Percentiles rank a stretch among this genome's conserved stretches.
Conservation (phyloP, 164 flowering plant genomes). For the Piper betle region DNA sequence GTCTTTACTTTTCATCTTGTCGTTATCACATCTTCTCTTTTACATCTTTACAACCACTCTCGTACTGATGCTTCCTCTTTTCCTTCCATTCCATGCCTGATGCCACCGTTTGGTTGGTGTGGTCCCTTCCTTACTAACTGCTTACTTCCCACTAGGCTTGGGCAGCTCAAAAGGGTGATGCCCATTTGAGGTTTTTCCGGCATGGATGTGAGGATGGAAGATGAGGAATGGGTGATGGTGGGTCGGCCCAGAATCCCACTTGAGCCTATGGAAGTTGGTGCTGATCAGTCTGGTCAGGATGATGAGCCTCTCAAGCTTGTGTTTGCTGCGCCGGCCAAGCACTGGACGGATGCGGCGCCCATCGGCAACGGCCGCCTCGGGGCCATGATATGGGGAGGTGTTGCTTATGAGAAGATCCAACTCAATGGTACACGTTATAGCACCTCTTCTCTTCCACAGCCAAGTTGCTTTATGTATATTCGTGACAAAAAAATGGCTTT, state of each 20-base stretch:
- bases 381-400: constrained; percentile 93
- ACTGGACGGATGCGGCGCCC: constrained; percentile 91
- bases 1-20: too few relatives aligned
- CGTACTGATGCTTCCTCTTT: too few relatives aligned
- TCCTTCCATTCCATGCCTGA: too few relatives aligned
- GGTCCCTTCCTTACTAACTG: too few relatives aligned
- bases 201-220: constrained; percentile 14
- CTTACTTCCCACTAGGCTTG: too few relatives aligned
- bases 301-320: constrained; percentile 39
- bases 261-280: constrained; percentile 20
- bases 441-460: neutral
- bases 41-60: too few relatives aligned
- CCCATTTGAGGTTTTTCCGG: neutral
- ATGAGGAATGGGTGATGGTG: constrained; percentile 51
- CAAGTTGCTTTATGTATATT: neutral
- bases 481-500: neutral
- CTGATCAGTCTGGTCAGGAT: too few relatives aligned
- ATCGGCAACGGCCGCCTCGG: constrained; percentile 95
- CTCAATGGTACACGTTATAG: constrained; percentile 51
- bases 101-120: too few relatives aligned
- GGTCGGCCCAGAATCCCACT: constrained; percentile 24
- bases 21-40: too few relatives aligned
- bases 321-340: constrained; percentile 52
- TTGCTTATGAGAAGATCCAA: constrained; percentile 54
- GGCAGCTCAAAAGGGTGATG: neutral